Base-by-base conservation (phyloP, 2,329 filamentous ascomycete species). In the Myriosclerotinia duriaeana region DNA sequence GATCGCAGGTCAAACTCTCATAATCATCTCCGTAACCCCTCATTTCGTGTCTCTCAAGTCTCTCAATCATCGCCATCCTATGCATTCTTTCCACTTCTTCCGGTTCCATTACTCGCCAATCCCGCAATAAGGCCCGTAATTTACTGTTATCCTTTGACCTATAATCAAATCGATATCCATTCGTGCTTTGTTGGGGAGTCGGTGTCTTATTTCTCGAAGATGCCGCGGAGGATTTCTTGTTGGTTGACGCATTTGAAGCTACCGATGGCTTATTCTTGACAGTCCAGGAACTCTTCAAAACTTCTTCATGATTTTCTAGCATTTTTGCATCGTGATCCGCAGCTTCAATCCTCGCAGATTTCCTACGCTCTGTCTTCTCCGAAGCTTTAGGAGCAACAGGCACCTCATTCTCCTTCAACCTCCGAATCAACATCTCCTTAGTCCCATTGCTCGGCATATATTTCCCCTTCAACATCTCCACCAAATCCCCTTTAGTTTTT, bases 291-390 rank as follows among this genome's bases (percentile, higher is more conserved):
- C 26, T 26, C 17, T 58, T 30, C 22, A 30, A 2, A 30, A 22
- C 22, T 30, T 30, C 9, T 46, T 44, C 22, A 7, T 9, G 8
- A 9, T 36, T 9, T 14, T 30, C 15, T 22, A 1, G 9, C 7
- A 30, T 14, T 7, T 46, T 58, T 9, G 40, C 17, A 46, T 36
- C 11, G 9, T 20, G 15, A 12, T 44, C 22, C 6, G 40, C 8
- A 20, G 30, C 44, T 34, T 52, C 59, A 17, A 62, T 62, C 44
- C 48, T 52, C 15, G 59, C 59, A 26, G 44, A 62, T 7, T 52
- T 62, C 30, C 59, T 52, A 2, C 54, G 54, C 38, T 30, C 54
- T 15, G 54, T 15, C 14, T 56, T 42, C 17, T n/a, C 54, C 9
- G 38, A 12, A 42, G 8, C 15, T 15, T 20, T 20, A 9, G 15